Base-by-base conservation (phyloP, 352 stramenopile genomes). In the Pythium oligandrum region DNA sequence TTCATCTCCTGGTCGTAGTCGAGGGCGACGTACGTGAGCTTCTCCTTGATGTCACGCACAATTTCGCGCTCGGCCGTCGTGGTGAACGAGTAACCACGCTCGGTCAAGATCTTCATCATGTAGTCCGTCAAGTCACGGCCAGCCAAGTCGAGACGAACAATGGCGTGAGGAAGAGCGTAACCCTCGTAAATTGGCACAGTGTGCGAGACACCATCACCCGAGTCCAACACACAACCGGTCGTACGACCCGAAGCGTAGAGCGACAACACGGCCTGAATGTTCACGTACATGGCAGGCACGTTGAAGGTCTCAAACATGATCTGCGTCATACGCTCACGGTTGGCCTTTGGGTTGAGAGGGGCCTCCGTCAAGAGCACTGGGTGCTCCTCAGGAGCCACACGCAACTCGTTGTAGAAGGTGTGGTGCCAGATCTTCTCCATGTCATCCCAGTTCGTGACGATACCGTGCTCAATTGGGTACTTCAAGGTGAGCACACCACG, bases 391-490 rank as follows among this genome's bases (percentile, higher is more conserved):
- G 96, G 96, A 32, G 88, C 89, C 6, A 97, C 87, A 51, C 89
- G 84, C 51, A 98, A 73, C 70, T 98, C 91, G 75, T 99, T 99
- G 90, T 99, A 99, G 79, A 99, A 99, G 59, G 96, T 99, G 89
- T 99, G 96, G 74, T 99, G 86, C 97, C 97, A 99, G 61, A 99
- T 98, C 87, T 99, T 99, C 75, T 99, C 96, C 96, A 99, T 99
- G 75, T 98, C 95, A 73, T 99, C 96, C 97, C 97, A 99, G 82
- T 99, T 98, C 58, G 94, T 99, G 35, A 99, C 96, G 61, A 99
- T 99, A 56, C 96, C 97, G 78, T 99, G 96, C 73, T 99, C 96
- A 53, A 99, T 99, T 10, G 96, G 96, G 70, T 99, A 99, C 70
- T 97, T 89, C 64, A 98, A 66, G 35, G 85, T 98, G 37, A 98